phyloP scores from a whole-genome alignment of 2,329 filamentous ascomycete species.

The Alternaria brassicae region DNA sequence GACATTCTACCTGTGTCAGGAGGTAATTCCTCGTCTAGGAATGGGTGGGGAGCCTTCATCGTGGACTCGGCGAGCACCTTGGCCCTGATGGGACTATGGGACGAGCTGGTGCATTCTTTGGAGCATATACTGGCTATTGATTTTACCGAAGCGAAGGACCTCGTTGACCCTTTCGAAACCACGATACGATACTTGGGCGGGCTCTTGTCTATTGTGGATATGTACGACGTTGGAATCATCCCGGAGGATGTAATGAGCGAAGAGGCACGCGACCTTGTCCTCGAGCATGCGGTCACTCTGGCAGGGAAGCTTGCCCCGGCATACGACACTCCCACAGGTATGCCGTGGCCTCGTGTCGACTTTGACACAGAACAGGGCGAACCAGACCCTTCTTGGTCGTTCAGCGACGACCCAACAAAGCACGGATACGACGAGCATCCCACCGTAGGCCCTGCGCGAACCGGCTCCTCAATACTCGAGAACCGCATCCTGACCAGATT shows the following conservation, averaged over 20 bases:
- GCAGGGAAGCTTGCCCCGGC: slow-evolving; percentile 49
- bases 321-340: slow-evolving; percentile 52
- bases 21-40: slow-evolving; percentile 43
- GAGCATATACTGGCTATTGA: slow-evolving; percentile 50
- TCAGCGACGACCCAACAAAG: slow-evolving; percentile 39
- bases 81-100: slow-evolving; percentile 53
- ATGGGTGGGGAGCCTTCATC: slow-evolving; percentile 55
- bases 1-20: slow-evolving; percentile 51
- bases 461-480: slow-evolving; percentile 56
- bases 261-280: slow-evolving; percentile 44
- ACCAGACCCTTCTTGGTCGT: slow-evolving; percentile 39
- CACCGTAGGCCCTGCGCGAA: slow-evolving; percentile 51
- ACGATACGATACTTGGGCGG: slow-evolving; percentile 53
- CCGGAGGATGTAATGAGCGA: slow-evolving; percentile 41
- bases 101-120: slow-evolving; percentile 51
- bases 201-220: slow-evolving; percentile 50
- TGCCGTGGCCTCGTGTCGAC: slow-evolving; percentile 56
- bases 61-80: slow-evolving; percentile 52
- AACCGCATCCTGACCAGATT: slow-evolving; percentile 52
- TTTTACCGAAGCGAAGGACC: slow-evolving; percentile 43
- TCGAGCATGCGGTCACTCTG: slow-evolving; percentile 49
- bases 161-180: slow-evolving; percentile 54
- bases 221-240: slow-evolving; percentile 53
- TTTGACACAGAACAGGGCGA: slow-evolving; percentile 48
- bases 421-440: slow-evolving; percentile 46